A percentile compares a stretch with the other conserved stretches of the same genome.
Evolutionary conservation across 2,329 filamentous ascomycete species (phyloP).

Genomic region (Teratosphaeria zuluensis): DNA sequence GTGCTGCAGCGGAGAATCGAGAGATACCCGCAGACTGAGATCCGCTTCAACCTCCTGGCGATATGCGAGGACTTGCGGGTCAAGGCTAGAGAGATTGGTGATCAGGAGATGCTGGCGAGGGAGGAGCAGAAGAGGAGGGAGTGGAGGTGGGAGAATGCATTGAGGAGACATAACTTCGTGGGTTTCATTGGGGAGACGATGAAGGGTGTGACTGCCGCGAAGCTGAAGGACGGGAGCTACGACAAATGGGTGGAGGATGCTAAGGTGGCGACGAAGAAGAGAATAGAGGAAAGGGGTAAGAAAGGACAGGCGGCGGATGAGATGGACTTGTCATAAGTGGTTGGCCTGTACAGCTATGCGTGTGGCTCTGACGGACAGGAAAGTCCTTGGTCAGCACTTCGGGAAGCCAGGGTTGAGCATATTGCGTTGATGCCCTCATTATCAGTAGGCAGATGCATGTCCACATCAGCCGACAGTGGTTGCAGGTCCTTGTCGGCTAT

Average conservation of each 20-base stretch:
- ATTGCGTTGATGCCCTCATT: too few relatives aligned
- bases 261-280: constrained; percentile 46
- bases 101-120: constrained; percentile 63
- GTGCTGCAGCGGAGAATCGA: constrained; percentile 76
- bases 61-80: constrained; percentile 78
- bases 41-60: constrained; percentile 90
- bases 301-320: constrained; percentile 30
- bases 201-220: constrained; percentile 70
- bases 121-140: constrained; percentile 76
- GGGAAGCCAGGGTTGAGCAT: too few relatives aligned
- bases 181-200: constrained; percentile 86
- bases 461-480: too few relatives aligned
- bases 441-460: too few relatives aligned
- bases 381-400: background rate
- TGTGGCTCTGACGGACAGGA: background rate
- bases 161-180: constrained; percentile 90
- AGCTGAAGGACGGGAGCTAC: constrained; percentile 58
- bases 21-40: constrained; percentile 77
- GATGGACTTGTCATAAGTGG: constrained; percentile 25
- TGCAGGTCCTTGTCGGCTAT: too few relatives aligned
- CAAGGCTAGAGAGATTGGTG: constrained; percentile 70
- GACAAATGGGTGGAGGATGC: constrained; percentile 63
- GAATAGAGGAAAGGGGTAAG: constrained; percentile 37
- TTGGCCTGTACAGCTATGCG: background rate
- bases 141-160: constrained; percentile 92